Evolutionary conservation across 2,329 filamentous ascomycete genomes (phyloP).

Genomic region (Paraconiothyrium sp.): DNA sequence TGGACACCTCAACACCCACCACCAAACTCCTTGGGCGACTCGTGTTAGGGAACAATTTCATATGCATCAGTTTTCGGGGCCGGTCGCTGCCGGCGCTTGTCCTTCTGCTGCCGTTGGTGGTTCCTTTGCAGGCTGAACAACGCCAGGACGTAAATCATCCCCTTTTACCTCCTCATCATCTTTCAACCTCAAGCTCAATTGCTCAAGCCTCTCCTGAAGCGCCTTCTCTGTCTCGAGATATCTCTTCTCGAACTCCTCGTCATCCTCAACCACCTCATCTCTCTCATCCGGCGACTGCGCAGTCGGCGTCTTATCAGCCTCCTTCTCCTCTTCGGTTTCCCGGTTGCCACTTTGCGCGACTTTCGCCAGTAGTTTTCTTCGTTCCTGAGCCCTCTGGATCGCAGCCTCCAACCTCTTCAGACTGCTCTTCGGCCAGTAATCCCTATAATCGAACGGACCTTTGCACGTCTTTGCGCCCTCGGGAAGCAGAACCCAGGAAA

Average conservation of each 20-base stretch:
- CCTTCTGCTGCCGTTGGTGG: neutral
- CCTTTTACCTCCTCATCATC: slow-evolving; percentile 23
- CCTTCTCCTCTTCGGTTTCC: slow-evolving; percentile 20
- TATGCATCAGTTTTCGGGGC: neutral
- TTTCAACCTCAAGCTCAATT: slow-evolving; percentile 37
- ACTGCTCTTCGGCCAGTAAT: slow-evolving; percentile 42
- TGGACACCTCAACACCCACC: neutral
- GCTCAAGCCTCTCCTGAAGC: slow-evolving; percentile 41
- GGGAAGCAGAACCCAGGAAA: slow-evolving; percentile 41
- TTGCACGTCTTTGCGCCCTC: slow-evolving; percentile 29
- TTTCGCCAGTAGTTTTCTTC: slow-evolving; percentile 7
- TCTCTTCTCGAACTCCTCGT: slow-evolving; percentile 42
- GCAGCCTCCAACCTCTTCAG: slow-evolving; percentile 34
- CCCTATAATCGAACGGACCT: slow-evolving; percentile 21
- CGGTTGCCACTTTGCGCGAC: slow-evolving; percentile 14
- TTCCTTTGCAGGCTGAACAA: neutral
- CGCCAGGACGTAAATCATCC: neutral
- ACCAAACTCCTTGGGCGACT: neutral
- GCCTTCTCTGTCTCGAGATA: slow-evolving; percentile 38
- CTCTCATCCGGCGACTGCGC: slow-evolving; percentile 26
- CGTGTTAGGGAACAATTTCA: neutral
- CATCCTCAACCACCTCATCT: slow-evolving; percentile 30
- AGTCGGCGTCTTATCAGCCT: slow-evolving; percentile 42
- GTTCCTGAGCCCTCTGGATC: slow-evolving; percentile 18
- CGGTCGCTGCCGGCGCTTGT: neutral